These are phyloP conservation scores for Salvia miltiorrhiza DNA, from an alignment of 257 asterid genomes.

Conservation along the genomic window DNA sequence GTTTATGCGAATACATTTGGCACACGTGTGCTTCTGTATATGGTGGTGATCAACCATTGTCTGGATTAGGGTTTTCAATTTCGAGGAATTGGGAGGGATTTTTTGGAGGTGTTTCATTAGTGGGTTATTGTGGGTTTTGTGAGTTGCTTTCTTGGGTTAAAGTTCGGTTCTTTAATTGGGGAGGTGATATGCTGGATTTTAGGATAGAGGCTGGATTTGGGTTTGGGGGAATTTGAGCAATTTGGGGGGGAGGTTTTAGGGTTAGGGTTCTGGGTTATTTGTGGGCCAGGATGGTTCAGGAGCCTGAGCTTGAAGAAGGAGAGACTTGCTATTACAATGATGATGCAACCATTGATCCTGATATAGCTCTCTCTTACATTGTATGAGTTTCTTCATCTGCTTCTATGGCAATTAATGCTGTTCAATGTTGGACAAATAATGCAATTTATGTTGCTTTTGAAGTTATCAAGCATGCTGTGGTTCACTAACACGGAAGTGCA, in stretches of 20 bases:
- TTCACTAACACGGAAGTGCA: conserved; percentile 9
- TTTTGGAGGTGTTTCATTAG: conserved; percentile 28
- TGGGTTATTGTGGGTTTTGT: conserved; percentile 45
- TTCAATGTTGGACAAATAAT: conserved; percentile 4
- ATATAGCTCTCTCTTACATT: conserved; percentile 77
- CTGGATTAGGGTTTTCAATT: conserved; percentile 46
- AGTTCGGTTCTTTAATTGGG: conserved; percentile 36
- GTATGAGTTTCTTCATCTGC: conserved; percentile 56
- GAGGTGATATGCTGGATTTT: conserved; percentile 70
- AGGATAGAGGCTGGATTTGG: conserved; percentile 52
- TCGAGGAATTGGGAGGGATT: conserved; percentile 25
- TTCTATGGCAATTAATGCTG: conserved; percentile 12
- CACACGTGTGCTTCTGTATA: conserved; percentile 18
- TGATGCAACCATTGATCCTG: conserved; percentile 67
- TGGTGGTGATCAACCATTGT: conserved; percentile 60
- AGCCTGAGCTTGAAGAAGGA: conserved; percentile 87
- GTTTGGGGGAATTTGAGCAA: conserved; percentile 49
- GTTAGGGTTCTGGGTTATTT: conserved; percentile 26
- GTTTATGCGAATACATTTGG: neutral
- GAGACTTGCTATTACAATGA: conserved; percentile 57
- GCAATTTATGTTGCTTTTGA: conserved; percentile 14
- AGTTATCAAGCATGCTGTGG: conserved; percentile 9
- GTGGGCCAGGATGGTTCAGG: conserved; percentile 49
- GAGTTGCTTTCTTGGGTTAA: conserved; percentile 33
- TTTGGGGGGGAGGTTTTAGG: conserved; percentile 32